Evolutionary conservation across 2,329 filamentous ascomycete genomes (phyloP).

Genomic region (Amauroascus niger): DNA sequence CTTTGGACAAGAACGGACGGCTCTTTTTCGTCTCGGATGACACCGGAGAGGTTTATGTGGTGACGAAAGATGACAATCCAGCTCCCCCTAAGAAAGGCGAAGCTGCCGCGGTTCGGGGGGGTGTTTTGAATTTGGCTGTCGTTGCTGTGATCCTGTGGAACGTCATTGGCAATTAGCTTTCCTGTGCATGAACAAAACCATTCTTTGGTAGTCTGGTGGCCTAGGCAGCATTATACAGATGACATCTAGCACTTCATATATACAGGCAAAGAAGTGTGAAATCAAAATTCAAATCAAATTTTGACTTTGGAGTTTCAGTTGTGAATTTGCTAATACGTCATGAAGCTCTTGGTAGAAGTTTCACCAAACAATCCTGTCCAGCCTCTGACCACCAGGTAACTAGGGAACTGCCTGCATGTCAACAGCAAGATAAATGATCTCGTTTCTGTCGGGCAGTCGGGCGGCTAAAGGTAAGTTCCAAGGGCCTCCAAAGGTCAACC

Average conservation of each 20-base stretch:
- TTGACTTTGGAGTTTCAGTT: no score
- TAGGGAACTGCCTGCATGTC: no score
- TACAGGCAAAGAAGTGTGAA: not conserved
- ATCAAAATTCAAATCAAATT: not conserved
- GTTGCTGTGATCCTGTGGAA: not conserved
- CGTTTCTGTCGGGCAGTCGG: no score
- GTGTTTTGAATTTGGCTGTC: not conserved
- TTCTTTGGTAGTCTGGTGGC: not conserved
- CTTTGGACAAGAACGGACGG: slow-evolving; percentile 26
- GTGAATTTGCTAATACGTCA: no score
- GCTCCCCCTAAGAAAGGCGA: not conserved
- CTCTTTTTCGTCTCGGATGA: slow-evolving; percentile 19
- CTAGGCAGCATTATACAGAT: not conserved
- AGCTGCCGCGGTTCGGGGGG: not conserved
- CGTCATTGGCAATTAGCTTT: not conserved
- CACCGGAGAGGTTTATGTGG: slow-evolving; percentile 13
- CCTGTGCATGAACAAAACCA: not conserved
- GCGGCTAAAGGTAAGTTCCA: no score
- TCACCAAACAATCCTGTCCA: no score
- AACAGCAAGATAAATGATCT: no score
- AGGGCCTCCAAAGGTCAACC: no score
- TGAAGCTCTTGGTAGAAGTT: no score
- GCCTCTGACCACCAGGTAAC: no score
- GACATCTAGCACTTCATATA: not conserved
- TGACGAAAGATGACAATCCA: not conserved